Percentiles rank a stretch among this genome's conserved stretches.
These are phyloP conservation scores for Glaciozyma antarctica DNA, from an alignment of 768 basidiomycete species.

Conservation along the genomic window DNA sequence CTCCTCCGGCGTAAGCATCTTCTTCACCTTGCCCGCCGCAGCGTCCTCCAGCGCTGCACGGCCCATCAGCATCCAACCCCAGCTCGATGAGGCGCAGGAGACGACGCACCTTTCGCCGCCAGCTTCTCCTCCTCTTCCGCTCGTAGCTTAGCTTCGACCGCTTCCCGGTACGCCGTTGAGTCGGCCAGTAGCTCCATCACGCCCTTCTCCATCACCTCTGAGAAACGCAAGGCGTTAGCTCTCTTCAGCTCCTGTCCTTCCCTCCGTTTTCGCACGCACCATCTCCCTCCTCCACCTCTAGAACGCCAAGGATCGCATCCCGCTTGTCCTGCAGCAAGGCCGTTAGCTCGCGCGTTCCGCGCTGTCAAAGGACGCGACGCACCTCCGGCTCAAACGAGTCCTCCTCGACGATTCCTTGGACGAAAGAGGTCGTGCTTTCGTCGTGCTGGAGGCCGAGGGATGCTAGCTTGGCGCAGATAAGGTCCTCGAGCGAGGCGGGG, in stretches of 20 bases:
- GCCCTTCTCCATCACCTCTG: background rate
- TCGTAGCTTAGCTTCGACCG: background rate
- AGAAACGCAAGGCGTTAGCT: background rate
- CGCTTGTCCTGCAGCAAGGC: constrained; percentile 16
- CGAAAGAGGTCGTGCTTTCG: constrained; percentile 10
- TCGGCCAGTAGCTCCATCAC: constrained; percentile 12
- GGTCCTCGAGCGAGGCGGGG: constrained; percentile 9
- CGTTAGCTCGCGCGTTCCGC: too few species aligned
- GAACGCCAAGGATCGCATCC: constrained; percentile 24
- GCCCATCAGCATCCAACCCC: background rate
- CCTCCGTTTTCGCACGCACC: background rate
- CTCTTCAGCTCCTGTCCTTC: too few species aligned
- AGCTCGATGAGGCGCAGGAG: background rate
- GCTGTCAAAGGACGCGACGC: background rate
- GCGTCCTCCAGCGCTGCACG: background rate
- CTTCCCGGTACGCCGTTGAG: constrained; percentile 9
- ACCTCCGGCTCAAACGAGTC: constrained; percentile 25
- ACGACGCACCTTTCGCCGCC: constrained; percentile 5
- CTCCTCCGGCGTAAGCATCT: constrained; percentile 16
- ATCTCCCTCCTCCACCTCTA: constrained; percentile 24
- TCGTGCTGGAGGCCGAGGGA: constrained; percentile 14
- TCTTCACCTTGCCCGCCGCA: background rate
- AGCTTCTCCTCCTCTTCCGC: constrained; percentile 8
- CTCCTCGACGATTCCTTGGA: constrained; percentile 18
- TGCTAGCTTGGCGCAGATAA: constrained; percentile 13